A percentile compares a stretch with the other conserved stretches of the same genome.
Evolutionary conservation across 2,329 filamentous ascomycete species (phyloP).

Genomic region (Thelonectria blattea): DNA sequence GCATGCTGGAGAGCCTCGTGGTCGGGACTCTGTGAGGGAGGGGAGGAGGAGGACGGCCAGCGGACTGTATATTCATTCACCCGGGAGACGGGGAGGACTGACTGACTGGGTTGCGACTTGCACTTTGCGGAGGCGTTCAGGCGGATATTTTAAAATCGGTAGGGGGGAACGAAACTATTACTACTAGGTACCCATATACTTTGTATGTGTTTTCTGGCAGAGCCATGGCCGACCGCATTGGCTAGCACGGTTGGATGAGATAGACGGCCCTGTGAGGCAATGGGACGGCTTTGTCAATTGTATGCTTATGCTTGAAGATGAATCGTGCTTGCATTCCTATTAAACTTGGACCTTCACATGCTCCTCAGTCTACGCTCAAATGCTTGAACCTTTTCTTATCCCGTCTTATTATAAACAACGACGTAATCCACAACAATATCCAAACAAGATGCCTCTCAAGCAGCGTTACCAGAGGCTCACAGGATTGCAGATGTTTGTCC

Average conservation of each 20-base stretch:
- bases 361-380: too few species aligned
- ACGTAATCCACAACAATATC: too few species aligned
- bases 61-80: slow-evolving; percentile 30
- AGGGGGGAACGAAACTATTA: slow-evolving; percentile 22
- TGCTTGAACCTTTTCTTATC: too few species aligned
- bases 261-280: slow-evolving; percentile 9
- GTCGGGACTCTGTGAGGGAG: slow-evolving; percentile 37
- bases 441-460: too few species aligned
- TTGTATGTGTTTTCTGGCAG: slow-evolving; percentile 26
- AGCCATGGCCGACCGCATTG: neutral
- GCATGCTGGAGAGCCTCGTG: slow-evolving; percentile 81
- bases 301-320: neutral
- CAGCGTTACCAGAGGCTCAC: too few species aligned
- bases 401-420: too few species aligned
- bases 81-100: slow-evolving; percentile 19
- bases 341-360: too few species aligned
- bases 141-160: slow-evolving; percentile 33
- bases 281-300: slow-evolving; percentile 10
- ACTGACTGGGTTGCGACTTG: slow-evolving; percentile 31
- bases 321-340: too few species aligned
- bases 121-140: slow-evolving; percentile 38
- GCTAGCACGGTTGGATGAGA: slow-evolving; percentile 7
- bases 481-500: too few species aligned
- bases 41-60: slow-evolving; percentile 19
- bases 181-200: slow-evolving; percentile 23